Conservation (phyloP, 2,329 filamentous ascomycete genomes). For the Pestalotiopsis sp. region DNA sequence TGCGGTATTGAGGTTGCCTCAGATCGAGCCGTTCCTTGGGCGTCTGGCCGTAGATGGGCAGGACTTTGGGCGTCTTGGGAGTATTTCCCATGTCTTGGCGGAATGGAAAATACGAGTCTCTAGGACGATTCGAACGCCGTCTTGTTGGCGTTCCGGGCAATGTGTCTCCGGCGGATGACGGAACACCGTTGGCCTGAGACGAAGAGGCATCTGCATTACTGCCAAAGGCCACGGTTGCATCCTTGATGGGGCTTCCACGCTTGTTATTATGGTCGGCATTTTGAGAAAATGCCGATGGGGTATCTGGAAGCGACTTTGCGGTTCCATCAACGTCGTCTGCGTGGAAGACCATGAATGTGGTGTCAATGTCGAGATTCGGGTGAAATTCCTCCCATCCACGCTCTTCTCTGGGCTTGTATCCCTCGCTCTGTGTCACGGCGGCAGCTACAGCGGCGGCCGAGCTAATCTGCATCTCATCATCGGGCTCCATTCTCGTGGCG, state of each 20-base stretch:
- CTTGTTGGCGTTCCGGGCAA: constrained; percentile 41
- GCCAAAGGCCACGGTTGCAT: constrained; percentile 44
- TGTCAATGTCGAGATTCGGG: constrained; percentile 89
- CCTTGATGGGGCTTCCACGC: constrained; percentile 47
- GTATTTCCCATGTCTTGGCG: constrained; percentile 46
- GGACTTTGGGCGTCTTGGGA: constrained; percentile 64
- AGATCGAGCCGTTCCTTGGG: constrained; percentile 79
- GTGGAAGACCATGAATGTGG: constrained; percentile 74
- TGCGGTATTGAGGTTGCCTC: constrained; percentile 74
- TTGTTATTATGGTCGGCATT: constrained; percentile 40
- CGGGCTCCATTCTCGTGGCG: constrained; percentile 50
- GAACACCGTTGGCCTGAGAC: constrained; percentile 35
- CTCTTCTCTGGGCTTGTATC: constrained; percentile 96
- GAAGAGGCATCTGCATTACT: constrained; percentile 45
- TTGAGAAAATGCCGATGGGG: constrained; percentile 31
- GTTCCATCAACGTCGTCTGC: constrained; percentile 85
- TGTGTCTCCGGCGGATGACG: constrained; percentile 24
- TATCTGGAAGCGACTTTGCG: constrained; percentile 47
- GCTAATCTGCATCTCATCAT: constrained; percentile 72
- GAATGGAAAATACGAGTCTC: constrained; percentile 57
- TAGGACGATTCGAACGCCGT: constrained; percentile 46
- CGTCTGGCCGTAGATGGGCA: constrained; percentile 79
- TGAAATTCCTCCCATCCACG: constrained; percentile 98
- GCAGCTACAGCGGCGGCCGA: constrained; percentile 89
- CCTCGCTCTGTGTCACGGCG: constrained; percentile 86